Evolutionary conservation across 768 basidiomycete genomes (phyloP).

Genomic region (Favolaschia claudopus): DNA sequence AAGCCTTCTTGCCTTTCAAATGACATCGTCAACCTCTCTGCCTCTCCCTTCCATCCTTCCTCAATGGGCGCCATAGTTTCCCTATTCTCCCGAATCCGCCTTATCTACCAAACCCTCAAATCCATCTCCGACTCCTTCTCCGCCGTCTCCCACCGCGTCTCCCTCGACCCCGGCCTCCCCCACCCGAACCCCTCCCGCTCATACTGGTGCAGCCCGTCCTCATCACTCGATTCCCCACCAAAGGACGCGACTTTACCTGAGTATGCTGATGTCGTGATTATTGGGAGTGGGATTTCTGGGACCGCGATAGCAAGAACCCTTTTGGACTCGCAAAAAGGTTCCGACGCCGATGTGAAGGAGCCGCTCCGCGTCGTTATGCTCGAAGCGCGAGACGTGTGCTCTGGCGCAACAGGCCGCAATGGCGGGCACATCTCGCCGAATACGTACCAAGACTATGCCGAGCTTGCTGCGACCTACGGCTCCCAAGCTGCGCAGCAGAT

Average conservation of each 20-base stretch:
- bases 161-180: slow-evolving; percentile 62
- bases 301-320: slow-evolving; percentile 64
- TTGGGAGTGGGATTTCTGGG: slow-evolving; percentile 84
- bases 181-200: slow-evolving; percentile 59
- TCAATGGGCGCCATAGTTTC: no score
- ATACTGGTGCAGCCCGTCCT: slow-evolving; percentile 69
- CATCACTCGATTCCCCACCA: slow-evolving; percentile 32
- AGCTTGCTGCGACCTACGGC: slow-evolving; percentile 56
- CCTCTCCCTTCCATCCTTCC: no score
- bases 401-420: slow-evolving; percentile 78
- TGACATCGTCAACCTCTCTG: no score
- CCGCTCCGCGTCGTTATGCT: slow-evolving; percentile 68
- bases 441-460: slow-evolving; percentile 64
- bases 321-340: slow-evolving; percentile 48
- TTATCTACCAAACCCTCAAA: slow-evolving; percentile 17
- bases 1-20: no score
- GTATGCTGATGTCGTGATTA: slow-evolving; percentile 72
- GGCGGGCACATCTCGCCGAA: slow-evolving; percentile 73
- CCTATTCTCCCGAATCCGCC: slow-evolving; percentile 1
- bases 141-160: slow-evolving; percentile 40
- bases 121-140: slow-evolving; percentile 29
- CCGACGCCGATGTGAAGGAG: slow-evolving; percentile 29
- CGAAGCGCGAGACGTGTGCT: slow-evolving; percentile 81
- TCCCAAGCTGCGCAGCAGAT: slow-evolving; percentile 55
- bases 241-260: slow-evolving; percentile 37